Conservation (phyloP, 2,329 filamentous ascomycete species). For the Furcasterigmium furcatum region DNA sequence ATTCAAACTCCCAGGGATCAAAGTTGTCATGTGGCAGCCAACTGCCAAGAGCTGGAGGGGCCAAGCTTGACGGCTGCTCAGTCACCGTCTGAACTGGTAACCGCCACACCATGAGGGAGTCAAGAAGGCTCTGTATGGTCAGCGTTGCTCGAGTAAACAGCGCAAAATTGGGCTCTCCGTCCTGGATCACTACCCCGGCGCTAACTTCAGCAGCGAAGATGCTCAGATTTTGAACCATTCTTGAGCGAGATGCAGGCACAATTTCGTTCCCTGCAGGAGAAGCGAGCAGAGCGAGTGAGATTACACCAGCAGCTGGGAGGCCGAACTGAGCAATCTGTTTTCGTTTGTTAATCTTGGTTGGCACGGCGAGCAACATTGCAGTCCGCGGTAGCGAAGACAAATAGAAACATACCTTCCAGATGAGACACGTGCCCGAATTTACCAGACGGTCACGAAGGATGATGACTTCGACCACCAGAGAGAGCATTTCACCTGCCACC, state of each 20-base stretch:
- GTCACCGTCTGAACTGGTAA: neutral
- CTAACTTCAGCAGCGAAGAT: conserved; percentile 10
- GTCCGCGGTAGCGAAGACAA: too few relatives aligned
- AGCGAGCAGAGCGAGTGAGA: conserved; percentile 9
- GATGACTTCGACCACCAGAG: conserved; percentile 10
- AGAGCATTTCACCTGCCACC: conserved; percentile 10
- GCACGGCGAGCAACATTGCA: neutral
- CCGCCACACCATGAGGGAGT: conserved; percentile 4
- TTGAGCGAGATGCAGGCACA: conserved; percentile 1
- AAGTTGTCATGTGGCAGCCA: conserved; percentile 9
- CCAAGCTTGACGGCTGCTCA: neutral
- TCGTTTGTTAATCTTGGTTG: neutral
- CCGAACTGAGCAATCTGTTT: conserved; percentile 11
- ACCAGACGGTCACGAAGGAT: conserved; percentile 10
- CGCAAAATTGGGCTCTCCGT: conserved; percentile 13
- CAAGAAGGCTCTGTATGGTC: conserved; percentile 13
- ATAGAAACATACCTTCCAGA: conserved; percentile 13
- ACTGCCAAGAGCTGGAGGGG: neutral
- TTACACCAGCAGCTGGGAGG: conserved; percentile 10
- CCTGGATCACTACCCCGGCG: conserved; percentile 8
- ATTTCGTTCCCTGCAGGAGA: neutral
- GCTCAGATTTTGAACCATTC: conserved; percentile 12
- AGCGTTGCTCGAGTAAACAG: conserved; percentile 11
- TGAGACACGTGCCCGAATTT: conserved; percentile 10
- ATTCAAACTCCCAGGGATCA: conserved; percentile 14